Evolutionary conservation across 129 eudicot species (phyloP), one percentile per base, ranked within the genome.

Genomic region (Flaveria trinervia): DNA sequence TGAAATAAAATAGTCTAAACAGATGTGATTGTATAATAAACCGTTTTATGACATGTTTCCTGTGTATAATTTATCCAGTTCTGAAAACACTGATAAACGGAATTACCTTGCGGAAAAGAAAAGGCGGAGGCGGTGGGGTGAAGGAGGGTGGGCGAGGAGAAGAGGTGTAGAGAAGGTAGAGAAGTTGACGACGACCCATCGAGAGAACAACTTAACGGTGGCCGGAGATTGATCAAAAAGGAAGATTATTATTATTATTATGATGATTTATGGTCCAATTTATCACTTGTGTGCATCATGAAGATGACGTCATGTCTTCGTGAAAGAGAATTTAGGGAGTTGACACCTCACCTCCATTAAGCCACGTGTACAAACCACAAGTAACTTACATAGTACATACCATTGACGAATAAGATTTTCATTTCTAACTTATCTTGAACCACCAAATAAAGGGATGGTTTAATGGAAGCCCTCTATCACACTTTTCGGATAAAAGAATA

Each of bases 101-200:
- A 65, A 9, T 50, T 80, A 80, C 84, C 84, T 80, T 80, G 5
- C 15, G 61, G 30, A 73, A 10, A 43, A 56, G 61, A 18, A 74
- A 80, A 2, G 80, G 33, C 12, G 84, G 74, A 15, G 68, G 72
- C 5, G 77, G 50, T 9, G 75, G 18, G 36, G 36, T 23, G 64
- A 60, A 15, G 16, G 73, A 65, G 33, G 84, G 79, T 15, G 84
- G 80, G 22, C 76, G 61, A 2, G 69, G 62, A 0, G 84, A 74
- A 56, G 80, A 80, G 20, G 84, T 80, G 84, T 74, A 80, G 54
- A 80, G 84, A 74, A 74, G 84, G 80, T 80, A 80, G 16, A 80
- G 80, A 80, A 80, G 80, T 18, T 80, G 84, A 62, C 84, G 84
- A n/a, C 84, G 84, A 12, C 84, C 65, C 84, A 80, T 3, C 22